Conservation (phyloP, 1,284 basidiomycete species). For the Porogramme epimiltina region DNA sequence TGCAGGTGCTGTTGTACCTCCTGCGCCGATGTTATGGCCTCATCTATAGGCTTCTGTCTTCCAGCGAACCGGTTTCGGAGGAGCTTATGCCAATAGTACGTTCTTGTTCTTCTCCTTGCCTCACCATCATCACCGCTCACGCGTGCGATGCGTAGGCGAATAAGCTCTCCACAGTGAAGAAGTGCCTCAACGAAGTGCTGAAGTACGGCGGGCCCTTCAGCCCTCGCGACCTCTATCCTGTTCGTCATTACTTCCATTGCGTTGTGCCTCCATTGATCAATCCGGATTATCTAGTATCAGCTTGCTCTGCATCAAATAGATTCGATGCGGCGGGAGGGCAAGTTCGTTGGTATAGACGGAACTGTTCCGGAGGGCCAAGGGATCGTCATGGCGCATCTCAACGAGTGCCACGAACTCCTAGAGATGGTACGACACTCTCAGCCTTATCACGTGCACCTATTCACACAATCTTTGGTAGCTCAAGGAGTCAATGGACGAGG, state of each 20-base stretch:
- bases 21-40: constrained; percentile 95
- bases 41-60: constrained; percentile 92
- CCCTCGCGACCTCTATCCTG: constrained; percentile 95
- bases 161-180: constrained; percentile 92
- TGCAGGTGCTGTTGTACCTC: constrained; percentile 87
- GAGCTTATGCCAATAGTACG: constrained; percentile 95
- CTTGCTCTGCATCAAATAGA: constrained; percentile 96
- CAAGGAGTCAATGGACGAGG: constrained; percentile 79
- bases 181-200: constrained; percentile 95
- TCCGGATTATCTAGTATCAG: constrained; percentile 69
- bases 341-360: constrained; percentile 85
- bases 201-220: constrained; percentile 97
- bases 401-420: constrained; percentile 94
- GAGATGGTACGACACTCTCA: constrained; percentile 73
- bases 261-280: not conserved
- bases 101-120: constrained; percentile 20
- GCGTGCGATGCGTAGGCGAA: constrained; percentile 71
- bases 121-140: no score
- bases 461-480: constrained; percentile 44
- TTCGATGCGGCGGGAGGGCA: constrained; percentile 89
- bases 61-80: constrained; percentile 99
- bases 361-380: constrained; percentile 95
- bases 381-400: constrained; percentile 93
- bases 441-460: not conserved
- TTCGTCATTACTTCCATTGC: constrained; percentile 38